Percentiles rank a stretch among this genome's conserved stretches.
Conservation (phyloP, 352 stramenopile genomes). For the Globisporangium emineosum region DNA sequence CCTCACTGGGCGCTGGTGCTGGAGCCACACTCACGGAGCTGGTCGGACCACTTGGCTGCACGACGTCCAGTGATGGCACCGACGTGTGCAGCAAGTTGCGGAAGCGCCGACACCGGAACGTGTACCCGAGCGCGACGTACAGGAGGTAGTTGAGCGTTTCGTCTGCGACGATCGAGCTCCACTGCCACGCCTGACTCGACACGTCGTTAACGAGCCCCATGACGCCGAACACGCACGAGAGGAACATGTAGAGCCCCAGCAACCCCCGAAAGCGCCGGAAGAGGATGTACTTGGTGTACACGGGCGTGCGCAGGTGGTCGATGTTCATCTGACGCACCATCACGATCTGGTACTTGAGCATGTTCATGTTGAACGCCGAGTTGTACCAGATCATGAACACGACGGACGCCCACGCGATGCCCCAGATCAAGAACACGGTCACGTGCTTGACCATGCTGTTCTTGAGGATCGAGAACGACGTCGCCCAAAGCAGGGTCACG, state of each 20-base stretch:
- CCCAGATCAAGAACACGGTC: slow-evolving; percentile 50
- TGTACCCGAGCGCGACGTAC: slow-evolving; percentile 44
- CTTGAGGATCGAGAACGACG: slow-evolving; percentile 38
- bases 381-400: slow-evolving; percentile 75
- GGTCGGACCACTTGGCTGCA: background rate
- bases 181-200: slow-evolving; percentile 32
- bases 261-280: slow-evolving; percentile 50
- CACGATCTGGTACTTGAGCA: slow-evolving; percentile 62
- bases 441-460: slow-evolving; percentile 36
- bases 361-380: slow-evolving; percentile 65
- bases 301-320: slow-evolving; percentile 43
- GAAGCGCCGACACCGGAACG: slow-evolving; percentile 59
- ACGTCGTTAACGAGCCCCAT: slow-evolving; percentile 40
- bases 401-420: slow-evolving; percentile 43
- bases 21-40: slow-evolving; percentile 5
- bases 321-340: slow-evolving; percentile 55
- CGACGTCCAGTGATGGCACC: background rate
- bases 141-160: slow-evolving; percentile 45
- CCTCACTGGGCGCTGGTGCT: background rate
- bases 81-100: slow-evolving; percentile 38
- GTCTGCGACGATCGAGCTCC: slow-evolving; percentile 27
- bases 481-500: slow-evolving; percentile 48
- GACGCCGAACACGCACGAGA: slow-evolving; percentile 42
- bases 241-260: slow-evolving; percentile 52
- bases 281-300: slow-evolving; percentile 65